These are phyloP conservation scores for Rhodotorula sp. DNA, from an alignment of 1,284 basidiomycete species.

Conservation along the genomic window DNA sequence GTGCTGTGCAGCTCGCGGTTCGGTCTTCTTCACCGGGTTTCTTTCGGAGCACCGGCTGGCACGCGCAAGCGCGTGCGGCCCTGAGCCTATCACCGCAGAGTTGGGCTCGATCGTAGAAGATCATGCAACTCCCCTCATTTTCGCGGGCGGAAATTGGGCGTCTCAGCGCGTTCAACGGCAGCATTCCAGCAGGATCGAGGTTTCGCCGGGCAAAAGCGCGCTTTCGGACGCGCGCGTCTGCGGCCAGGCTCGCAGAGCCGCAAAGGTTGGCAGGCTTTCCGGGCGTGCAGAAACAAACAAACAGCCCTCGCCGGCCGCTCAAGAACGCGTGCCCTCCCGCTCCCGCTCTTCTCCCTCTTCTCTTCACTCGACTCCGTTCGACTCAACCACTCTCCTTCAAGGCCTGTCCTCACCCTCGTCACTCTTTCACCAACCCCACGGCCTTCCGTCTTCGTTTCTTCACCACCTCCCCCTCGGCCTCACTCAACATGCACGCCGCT, in stretches of 20 bases:
- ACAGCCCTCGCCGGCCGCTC: background rate
- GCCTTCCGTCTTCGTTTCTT: background rate
- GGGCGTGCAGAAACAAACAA: background rate
- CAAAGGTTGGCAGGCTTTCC: background rate
- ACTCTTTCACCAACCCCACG: slow-evolving; percentile 4
- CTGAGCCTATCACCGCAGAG: no score
- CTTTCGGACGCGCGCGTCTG: background rate
- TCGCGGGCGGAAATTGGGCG: background rate
- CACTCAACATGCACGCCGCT: slow-evolving; percentile 26
- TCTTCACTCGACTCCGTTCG: slow-evolving; percentile 4
- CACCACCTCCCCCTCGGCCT: background rate
- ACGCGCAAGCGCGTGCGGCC: no score
- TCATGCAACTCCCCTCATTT: no score
- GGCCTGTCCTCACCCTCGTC: slow-evolving; percentile 1
- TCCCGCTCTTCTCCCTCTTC: background rate
- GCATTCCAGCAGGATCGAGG: background rate
- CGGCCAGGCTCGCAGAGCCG: background rate
- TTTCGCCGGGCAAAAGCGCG: background rate
- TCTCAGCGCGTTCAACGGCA: no score
- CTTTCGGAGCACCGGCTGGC: no score
- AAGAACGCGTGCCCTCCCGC: background rate
- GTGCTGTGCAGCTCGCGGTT: no score
- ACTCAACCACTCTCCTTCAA: slow-evolving; percentile 7
- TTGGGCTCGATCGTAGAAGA: no score
- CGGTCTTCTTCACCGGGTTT: no score